These are phyloP conservation scores for Lunasporangiospora selenospora DNA, from an alignment of 192 early-diverging fungal genomes.

Conservation along the genomic window DNA sequence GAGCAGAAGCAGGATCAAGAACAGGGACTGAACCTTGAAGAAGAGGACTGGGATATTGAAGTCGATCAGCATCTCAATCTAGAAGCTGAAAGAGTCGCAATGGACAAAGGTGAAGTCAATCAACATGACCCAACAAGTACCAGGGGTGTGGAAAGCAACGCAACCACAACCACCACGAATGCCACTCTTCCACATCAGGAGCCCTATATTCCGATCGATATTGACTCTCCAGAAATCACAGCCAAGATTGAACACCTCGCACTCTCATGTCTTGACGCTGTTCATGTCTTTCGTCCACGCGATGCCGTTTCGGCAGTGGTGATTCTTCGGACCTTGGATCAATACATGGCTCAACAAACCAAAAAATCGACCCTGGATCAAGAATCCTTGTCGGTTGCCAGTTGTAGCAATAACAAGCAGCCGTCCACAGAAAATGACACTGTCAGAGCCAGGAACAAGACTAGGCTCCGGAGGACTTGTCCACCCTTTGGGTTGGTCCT, in stretches of 20 bases:
- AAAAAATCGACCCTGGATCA: background rate
- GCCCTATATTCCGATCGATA: background rate
- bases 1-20: no score
- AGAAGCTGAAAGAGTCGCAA: no score
- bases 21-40: no score
- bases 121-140: no score
- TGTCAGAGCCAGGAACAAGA: background rate
- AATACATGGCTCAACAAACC: conserved; percentile 1
- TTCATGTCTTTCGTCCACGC: conserved; percentile 36
- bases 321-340: conserved; percentile 24
- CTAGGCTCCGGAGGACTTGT: no score
- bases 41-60: no score
- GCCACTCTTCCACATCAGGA: background rate
- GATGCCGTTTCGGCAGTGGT: conserved; percentile 23
- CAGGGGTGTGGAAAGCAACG: no score
- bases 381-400: no score
- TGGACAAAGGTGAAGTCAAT: no score
- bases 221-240: conserved; percentile 1
- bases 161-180: background rate
- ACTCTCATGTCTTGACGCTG: conserved; percentile 17
- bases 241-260: conserved; percentile 21
- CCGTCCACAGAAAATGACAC: background rate
- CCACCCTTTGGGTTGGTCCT: conserved; percentile 23
- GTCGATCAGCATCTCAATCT: no score
- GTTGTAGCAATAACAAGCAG: no score